A percentile compares a stretch with the other conserved stretches of the same genome.
These are phyloP conservation scores for Botrytis pseudocinerea DNA, from an alignment of 2,329 filamentous ascomycete species.

Conservation along the genomic window DNA sequence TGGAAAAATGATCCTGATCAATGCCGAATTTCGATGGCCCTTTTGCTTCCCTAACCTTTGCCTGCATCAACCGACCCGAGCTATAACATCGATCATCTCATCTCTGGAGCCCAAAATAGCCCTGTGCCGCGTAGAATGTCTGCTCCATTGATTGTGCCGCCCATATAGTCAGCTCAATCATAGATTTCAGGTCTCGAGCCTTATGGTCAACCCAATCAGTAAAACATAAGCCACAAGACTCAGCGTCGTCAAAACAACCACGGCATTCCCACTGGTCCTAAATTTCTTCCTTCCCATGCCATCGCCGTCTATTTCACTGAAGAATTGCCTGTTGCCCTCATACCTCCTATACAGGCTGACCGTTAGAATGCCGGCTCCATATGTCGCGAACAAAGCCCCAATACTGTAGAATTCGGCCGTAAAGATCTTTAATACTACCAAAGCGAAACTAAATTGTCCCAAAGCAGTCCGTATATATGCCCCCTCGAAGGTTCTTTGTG, in stretches of 20 bases:
- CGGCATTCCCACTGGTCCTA: conserved; percentile 63
- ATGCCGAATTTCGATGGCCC: not conserved
- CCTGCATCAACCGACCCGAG: not conserved
- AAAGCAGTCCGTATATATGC: conserved; percentile 95
- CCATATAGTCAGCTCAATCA: conserved; percentile 16
- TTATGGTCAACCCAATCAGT: conserved; percentile 57
- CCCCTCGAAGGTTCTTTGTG: conserved; percentile 94
- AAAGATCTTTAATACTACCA: conserved; percentile 95
- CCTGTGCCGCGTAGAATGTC: conserved; percentile 2
- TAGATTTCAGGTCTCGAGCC: conserved; percentile 32
- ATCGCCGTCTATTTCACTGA: conserved; percentile 52
- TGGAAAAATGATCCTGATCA: not conserved
- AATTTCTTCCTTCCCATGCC: conserved; percentile 55
- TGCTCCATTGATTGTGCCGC: conserved; percentile 12
- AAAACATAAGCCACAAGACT: conserved; percentile 59
- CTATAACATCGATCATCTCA: not conserved
- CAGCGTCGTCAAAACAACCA: conserved; percentile 56
- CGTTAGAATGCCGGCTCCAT: conserved; percentile 80
- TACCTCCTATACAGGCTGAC: conserved; percentile 84
- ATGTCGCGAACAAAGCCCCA: conserved; percentile 91
- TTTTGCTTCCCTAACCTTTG: not conserved
- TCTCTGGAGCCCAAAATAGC: not conserved
- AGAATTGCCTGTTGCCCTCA: conserved; percentile 94
- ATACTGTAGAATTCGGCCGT: conserved; percentile 95
- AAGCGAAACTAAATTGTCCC: conserved; percentile 90